Base-by-base conservation (phyloP, 352 stramenopile species). In the Globisporangium acanthophoron region DNA sequence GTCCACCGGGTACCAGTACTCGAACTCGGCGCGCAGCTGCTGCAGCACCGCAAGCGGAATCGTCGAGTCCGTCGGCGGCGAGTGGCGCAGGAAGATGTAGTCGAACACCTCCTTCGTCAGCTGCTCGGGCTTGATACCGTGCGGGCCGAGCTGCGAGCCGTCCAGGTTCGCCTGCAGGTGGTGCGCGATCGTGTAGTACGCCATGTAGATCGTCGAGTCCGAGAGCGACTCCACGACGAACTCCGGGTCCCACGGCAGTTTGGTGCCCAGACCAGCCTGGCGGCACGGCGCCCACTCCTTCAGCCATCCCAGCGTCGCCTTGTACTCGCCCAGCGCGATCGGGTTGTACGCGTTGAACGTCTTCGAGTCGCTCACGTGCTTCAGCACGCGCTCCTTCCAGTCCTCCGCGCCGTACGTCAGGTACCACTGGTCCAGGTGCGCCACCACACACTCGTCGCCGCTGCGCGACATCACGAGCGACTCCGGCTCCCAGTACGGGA, bases 141-240 rank as follows among this genome's bases (percentile, higher is more conserved):
- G 76, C 24, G 92, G 95, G 35, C 93, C 94, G 35, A 88, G 81
- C 51, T 87, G 71, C 20, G 90, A 93, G 33, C 97, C 97, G 66
- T 99, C 92, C 31, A 99, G 65, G 80, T 98, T 98, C 67, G 70
- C 67, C 66, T 99, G 97, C 58, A 99, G 76, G 69, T 98, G 83
- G 80, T 99, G 96, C 5, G 97, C 92, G 62, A 99, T 99, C 11
- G 97, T 99, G 74, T 99, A 99, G 77, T 99, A 99, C 31, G 98
- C 96, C 98, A 99, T 99, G 84, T 99, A 99, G 64, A 99, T 99
- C 18, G 98, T 99, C 75, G 92, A 99, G 73, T 99, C 98, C 31
- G 96, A 99, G 37, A 99, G 88, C 47, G 91, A 99, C 75, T 99
- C 98, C 50, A 99, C 99, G 20, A 99, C 96, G 71, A 98, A 99